Evolutionary conservation across 441 rosid genomes (phyloP), one percentile per base, ranked within the genome.

Genomic region (Adansonia madagascariensis): DNA sequence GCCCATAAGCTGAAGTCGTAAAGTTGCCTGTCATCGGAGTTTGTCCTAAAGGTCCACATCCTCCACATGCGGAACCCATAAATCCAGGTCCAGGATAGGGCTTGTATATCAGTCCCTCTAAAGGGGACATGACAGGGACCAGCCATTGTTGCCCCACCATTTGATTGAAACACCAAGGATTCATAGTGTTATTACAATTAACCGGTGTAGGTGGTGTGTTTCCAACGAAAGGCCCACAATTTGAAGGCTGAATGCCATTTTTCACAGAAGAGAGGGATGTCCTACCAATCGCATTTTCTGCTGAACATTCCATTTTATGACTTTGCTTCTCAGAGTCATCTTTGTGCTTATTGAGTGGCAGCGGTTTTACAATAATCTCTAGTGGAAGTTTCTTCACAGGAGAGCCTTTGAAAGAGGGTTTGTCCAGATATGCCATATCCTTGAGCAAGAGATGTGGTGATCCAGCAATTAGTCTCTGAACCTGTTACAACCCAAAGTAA

Each of bases 41-140:
- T n/a, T 84, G 79, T 24, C 83, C 89, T 60, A 78, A 84, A 46
- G 94, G 92, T 22, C 88, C 89, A 71, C 80, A 88, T 7, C 88
- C 88, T 59, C 94, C 94, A 75, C 83, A 89, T 74, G 31, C 85
- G 0, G 89, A 64, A 68, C 87, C 94, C 71, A 81, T 77, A 47
- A 82, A 80, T 72, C 90, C 97, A 39, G 89, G 80, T 11, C 82
- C 82, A 3, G 89, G 77, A 79, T 89, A 91, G 8, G 99, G 97
- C 86, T 92, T 95, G 85, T 90, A 93, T 66, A 93, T 73, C 31
- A 95, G 90, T 71, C 99, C 99, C 85, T 95, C 97, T 0, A 91
- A 89, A 31, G 95, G 97, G 60, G 97, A 89, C 94, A 95, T 92
- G 15, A 95, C 87, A 47, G 99, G 99, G 80, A 95, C 79, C 77